Conservation (phyloP, 148 eudicot species). For the Dysphania ambrosioides region DNA sequence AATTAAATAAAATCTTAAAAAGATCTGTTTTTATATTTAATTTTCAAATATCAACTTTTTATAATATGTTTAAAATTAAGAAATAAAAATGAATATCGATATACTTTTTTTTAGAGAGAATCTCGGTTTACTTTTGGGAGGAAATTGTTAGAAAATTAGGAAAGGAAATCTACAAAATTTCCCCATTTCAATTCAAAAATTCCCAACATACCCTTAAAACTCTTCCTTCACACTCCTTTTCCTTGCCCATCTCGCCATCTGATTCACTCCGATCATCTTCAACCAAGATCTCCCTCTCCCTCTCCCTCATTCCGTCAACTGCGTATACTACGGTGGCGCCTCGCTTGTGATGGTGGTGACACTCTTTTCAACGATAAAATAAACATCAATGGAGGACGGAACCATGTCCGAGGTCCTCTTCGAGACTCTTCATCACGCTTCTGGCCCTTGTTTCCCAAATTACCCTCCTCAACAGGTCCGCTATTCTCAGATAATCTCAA, state of each 20-base stretch:
- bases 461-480: constrained; percentile 65
- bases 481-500: not conserved
- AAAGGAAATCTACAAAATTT: no score
- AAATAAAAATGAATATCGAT: no score
- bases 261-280: not conserved
- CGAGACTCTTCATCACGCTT: constrained; percentile 66
- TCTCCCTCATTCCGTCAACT: not conserved
- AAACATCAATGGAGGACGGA: constrained; percentile 43
- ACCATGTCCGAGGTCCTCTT: constrained; percentile 43
- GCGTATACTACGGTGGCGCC: not conserved
- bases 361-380: not conserved
- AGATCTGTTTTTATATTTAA: no score
- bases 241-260: not conserved
- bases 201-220: no score
- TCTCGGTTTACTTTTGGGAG: no score
- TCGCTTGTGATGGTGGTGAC: not conserved
- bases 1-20: no score
- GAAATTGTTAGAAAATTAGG: no score
- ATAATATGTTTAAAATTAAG: no score
- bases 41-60: no score
- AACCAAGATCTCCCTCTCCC: constrained; percentile 11
- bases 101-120: no score
- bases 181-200: no score
- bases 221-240: not conserved
- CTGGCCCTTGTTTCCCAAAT: constrained; percentile 57